Conservation (phyloP, 2,329 filamentous ascomycete species). For the Pseudogymnoascus pannorum region DNA sequence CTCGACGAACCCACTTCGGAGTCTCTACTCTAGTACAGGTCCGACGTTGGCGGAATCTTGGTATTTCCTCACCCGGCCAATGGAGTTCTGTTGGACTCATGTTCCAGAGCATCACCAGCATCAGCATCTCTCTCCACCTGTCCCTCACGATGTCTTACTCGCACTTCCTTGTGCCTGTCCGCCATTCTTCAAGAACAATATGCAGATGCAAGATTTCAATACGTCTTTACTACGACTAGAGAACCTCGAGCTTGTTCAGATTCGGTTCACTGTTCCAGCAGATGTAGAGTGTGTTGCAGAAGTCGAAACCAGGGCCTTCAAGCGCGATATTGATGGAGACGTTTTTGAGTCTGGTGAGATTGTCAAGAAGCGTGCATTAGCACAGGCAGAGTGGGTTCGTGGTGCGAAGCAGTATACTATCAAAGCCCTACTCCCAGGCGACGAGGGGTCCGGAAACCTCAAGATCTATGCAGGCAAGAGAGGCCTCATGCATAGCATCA, state of each 20-base stretch:
- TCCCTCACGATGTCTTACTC: conserved; percentile 77
- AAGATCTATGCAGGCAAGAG: conserved; percentile 92
- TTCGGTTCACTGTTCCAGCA: conserved; percentile 78
- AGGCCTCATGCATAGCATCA: conserved; percentile 94
- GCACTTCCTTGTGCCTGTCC: conserved; percentile 81
- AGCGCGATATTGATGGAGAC: conserved; percentile 81
- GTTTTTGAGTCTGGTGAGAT: conserved; percentile 86
- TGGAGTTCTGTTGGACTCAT: conserved; percentile 92
- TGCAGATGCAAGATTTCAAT: conserved; percentile 84
- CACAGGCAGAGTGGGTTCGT: conserved; percentile 85
- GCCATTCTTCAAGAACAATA: conserved; percentile 73
- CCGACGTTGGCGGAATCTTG: conserved; percentile 70
- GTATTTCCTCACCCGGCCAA: conserved; percentile 88
- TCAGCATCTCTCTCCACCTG: conserved; percentile 85
- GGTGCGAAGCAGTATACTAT: conserved; percentile 87
- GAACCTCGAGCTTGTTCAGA: conserved; percentile 85
- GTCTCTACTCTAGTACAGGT: conserved; percentile 65
- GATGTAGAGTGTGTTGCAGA: conserved; percentile 91
- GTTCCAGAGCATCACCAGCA: conserved; percentile 80
- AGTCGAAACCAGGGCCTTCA: conserved; percentile 76
- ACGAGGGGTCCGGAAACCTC: conserved; percentile 80
- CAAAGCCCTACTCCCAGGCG: conserved; percentile 84
- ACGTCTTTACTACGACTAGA: conserved; percentile 80
- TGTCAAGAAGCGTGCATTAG: conserved; percentile 75
- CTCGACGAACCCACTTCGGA: conserved; percentile 78